Evolutionary conservation across 2,329 filamentous ascomycete genomes (phyloP).

Genomic region (Fonsecaea nubica): DNA sequence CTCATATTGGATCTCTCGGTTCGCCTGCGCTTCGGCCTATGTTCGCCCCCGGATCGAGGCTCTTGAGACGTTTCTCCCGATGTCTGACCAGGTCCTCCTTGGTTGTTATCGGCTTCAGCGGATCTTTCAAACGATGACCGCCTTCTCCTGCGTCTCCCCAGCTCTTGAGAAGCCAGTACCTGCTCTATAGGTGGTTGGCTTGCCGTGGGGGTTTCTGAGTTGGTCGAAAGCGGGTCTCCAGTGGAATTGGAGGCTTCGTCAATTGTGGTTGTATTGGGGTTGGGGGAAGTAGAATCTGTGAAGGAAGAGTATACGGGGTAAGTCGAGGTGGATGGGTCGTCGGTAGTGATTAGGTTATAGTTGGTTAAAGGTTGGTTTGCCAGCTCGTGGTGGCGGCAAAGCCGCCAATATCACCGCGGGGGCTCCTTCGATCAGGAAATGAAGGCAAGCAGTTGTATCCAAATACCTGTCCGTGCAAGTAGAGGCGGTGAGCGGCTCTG

Average conservation of each 20-base stretch:
- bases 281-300: slow-evolving; percentile 55
- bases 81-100: slow-evolving; percentile 37
- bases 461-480: slow-evolving; percentile 6
- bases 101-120: slow-evolving; percentile 27
- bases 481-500: slow-evolving; percentile 1
- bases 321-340: slow-evolving; percentile 68
- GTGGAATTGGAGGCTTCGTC: slow-evolving; percentile 17
- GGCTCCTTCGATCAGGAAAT: slow-evolving; percentile 10
- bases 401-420: slow-evolving; percentile 44
- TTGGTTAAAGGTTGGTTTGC: slow-evolving; percentile 69
- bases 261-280: slow-evolving; percentile 37
- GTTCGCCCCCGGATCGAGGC: slow-evolving; percentile 44
- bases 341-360: slow-evolving; percentile 69
- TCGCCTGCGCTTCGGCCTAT: slow-evolving; percentile 65
- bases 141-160: slow-evolving; percentile 36
- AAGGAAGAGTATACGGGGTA: slow-evolving; percentile 58
- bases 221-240: slow-evolving; percentile 32
- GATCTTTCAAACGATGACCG: slow-evolving; percentile 23
- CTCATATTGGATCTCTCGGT: slow-evolving; percentile 65
- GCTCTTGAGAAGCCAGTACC: slow-evolving; percentile 25
- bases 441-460: not conserved
- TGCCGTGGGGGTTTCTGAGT: slow-evolving; percentile 26
- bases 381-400: slow-evolving; percentile 70
- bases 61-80: slow-evolving; percentile 41
- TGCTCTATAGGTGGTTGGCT: slow-evolving; percentile 35